phyloP scores from a whole-genome alignment of 352 stramenopile species.

The Blastocystis sp. region DNA sequence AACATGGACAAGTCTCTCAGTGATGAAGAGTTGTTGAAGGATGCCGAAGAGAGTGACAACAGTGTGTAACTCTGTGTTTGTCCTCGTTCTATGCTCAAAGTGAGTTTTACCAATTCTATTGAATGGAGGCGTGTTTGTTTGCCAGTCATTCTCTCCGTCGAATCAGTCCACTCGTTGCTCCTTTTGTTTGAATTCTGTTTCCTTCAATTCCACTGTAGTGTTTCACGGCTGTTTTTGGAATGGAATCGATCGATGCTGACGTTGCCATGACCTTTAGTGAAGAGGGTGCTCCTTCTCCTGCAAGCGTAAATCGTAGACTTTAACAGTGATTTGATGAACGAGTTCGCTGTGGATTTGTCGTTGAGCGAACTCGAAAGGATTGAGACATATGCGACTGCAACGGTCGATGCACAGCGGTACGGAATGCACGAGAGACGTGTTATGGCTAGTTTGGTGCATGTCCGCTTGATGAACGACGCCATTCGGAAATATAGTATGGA shows the following conservation, averaged over 20 bases:
- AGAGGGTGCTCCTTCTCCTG: not conserved
- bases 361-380: constrained; percentile 13
- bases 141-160: not conserved
- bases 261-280: constrained; percentile 8
- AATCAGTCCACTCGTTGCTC: not conserved
- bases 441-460: constrained; percentile 18
- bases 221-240: not conserved
- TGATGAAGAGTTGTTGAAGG: constrained; percentile 54
- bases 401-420: not conserved
- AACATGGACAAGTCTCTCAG: constrained; percentile 4
- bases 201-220: not conserved
- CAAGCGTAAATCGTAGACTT: not conserved
- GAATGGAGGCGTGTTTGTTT: constrained; percentile 1
- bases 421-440: not conserved
- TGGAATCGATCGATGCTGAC: constrained; percentile 45
- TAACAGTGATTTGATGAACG: not conserved
- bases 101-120: constrained; percentile 19
- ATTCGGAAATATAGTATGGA: not conserved
- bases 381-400: not conserved
- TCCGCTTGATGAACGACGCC: not conserved
- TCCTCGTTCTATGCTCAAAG: not conserved
- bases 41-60: constrained; percentile 57
- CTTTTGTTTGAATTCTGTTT: not conserved
- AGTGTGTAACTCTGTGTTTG: constrained; percentile 3
- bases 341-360: constrained; percentile 34